Conservation (phyloP, 352 stramenopile genomes). For the Phytophthora melonis region DNA sequence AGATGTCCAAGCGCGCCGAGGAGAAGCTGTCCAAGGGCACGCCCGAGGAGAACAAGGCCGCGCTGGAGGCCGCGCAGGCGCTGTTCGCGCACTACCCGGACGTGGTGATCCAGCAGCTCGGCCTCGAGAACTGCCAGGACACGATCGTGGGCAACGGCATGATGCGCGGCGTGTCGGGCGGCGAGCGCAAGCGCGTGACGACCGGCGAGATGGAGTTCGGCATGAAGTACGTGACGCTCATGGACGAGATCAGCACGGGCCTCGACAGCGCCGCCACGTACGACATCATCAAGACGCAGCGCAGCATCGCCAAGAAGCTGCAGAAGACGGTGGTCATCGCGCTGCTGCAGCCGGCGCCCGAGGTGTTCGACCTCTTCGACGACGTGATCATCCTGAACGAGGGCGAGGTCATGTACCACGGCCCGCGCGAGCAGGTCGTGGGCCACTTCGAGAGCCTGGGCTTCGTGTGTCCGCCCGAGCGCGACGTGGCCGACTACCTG, state of each 20-base stretch:
- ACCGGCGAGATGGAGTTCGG: conserved; percentile 86
- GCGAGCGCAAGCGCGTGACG: conserved; percentile 71
- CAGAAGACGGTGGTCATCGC: conserved; percentile 71
- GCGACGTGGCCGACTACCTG: conserved; percentile 52
- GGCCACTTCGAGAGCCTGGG: conserved; percentile 50
- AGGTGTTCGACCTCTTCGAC: conserved; percentile 17
- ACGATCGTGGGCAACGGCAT: too few relatives aligned
- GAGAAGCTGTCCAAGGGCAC: conserved; percentile 50
- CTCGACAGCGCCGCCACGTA: conserved; percentile 64
- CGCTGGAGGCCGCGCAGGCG: conserved; percentile 26
- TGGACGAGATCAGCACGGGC: conserved; percentile 82
- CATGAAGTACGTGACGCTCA: conserved; percentile 78
- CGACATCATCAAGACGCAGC: conserved; percentile 66
- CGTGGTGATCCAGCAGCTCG: conserved; percentile 31
- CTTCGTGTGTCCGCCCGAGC: conserved; percentile 42
- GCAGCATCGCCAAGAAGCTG: conserved; percentile 55
- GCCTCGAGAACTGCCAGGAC: too few relatives aligned
- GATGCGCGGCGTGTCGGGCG: conserved; percentile 72
- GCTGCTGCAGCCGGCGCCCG: conserved; percentile 46
- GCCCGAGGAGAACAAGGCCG: conserved; percentile 48
- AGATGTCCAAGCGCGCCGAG: conserved; percentile 41
- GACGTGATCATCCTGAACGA: conserved; percentile 33
- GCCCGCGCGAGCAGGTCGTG: conserved; percentile 50
- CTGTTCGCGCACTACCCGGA: conserved; percentile 39
- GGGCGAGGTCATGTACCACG: conserved; percentile 33